Conservation (phyloP, 805 yeast genomes). For the Wickerhamomyces strasburgensis region DNA sequence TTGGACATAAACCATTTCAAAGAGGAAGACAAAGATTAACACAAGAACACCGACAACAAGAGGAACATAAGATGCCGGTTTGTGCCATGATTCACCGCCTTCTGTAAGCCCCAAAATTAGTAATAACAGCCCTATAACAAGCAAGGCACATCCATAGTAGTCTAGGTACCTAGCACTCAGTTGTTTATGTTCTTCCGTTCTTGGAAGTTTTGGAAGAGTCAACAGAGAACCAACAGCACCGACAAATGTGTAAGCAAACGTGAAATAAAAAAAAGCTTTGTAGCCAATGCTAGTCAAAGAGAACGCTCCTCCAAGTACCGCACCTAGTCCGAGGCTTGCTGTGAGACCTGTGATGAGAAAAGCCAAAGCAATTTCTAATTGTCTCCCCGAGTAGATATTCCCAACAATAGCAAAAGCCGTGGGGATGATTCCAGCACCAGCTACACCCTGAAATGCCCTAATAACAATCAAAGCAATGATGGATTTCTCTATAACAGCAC, state of each 20-base stretch:
- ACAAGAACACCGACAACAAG: slow-evolving; percentile 33
- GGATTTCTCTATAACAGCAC: slow-evolving; percentile 31
- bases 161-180: slow-evolving; percentile 28
- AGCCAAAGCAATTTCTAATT: slow-evolving; percentile 24
- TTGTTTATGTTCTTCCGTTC: slow-evolving; percentile 19
- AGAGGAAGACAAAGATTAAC: slow-evolving; percentile 22
- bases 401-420: slow-evolving; percentile 31
- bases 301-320: slow-evolving; percentile 42
- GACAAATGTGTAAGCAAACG: slow-evolving; percentile 28
- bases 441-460: slow-evolving; percentile 41
- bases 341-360: slow-evolving; percentile 25
- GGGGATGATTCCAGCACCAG: slow-evolving; percentile 39
- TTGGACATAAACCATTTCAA: slow-evolving; percentile 26
- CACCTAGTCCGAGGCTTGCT: slow-evolving; percentile 33
- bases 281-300: slow-evolving; percentile 33
- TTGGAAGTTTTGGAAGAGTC: slow-evolving; percentile 28
- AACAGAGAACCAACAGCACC: slow-evolving; percentile 13
- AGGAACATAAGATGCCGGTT: slow-evolving; percentile 38
- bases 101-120: slow-evolving; percentile 40
- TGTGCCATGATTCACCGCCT: slow-evolving; percentile 39
- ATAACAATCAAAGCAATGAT: slow-evolving; percentile 34
- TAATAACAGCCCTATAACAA: slow-evolving; percentile 33
- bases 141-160: slow-evolving; percentile 28
- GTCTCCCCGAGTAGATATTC: slow-evolving; percentile 24
- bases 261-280: slow-evolving; percentile 33